A percentile compares a stretch with the other conserved stretches of the same genome.
phyloP scores from a whole-genome alignment of 768 basidiomycete species.

The Strobilomyces dryophilus region DNA sequence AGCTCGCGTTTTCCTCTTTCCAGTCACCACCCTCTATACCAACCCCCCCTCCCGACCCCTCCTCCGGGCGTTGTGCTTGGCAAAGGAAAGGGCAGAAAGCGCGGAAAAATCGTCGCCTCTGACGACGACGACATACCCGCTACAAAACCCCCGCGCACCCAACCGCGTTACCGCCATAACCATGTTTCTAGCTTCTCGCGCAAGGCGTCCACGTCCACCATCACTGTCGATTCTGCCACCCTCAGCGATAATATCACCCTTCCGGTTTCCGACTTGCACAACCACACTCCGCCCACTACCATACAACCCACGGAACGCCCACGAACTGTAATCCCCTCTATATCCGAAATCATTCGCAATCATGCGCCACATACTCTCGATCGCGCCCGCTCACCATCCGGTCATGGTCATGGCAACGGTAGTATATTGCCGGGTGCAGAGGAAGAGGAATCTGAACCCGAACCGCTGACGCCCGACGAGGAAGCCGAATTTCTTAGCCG shows the following conservation, averaged over 20 bases:
- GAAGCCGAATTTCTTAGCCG: constrained; percentile 65
- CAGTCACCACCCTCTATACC: constrained; percentile 70
- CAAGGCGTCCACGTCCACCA: constrained; percentile 28
- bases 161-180: constrained; percentile 20
- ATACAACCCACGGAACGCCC: constrained; percentile 26
- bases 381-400: constrained; percentile 42
- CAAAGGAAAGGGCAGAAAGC: constrained; percentile 31
- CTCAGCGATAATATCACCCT: constrained; percentile 15
- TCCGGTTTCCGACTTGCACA: constrained; percentile 7
- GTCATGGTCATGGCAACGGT: constrained; percentile 44
- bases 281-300: constrained; percentile 7
- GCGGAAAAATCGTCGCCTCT: constrained; percentile 36
- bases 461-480: constrained; percentile 48
- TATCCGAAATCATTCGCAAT: constrained; percentile 82
- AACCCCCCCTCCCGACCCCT: constrained; percentile 79
- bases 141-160: constrained; percentile 15
- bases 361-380: constrained; percentile 61
- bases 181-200: constrained; percentile 21
- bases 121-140: constrained; percentile 36
- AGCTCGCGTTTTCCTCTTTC: constrained; percentile 53
- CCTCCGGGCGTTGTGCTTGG: constrained; percentile 78
- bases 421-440: constrained; percentile 44
- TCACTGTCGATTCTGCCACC: constrained; percentile 23
- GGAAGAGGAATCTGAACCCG: constrained; percentile 49
- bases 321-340: constrained; percentile 67